A percentile compares a stretch with the other conserved stretches of the same genome.
phyloP scores from a whole-genome alignment of 192 early-diverging fungal species.

The Geranomyces variabilis region DNA sequence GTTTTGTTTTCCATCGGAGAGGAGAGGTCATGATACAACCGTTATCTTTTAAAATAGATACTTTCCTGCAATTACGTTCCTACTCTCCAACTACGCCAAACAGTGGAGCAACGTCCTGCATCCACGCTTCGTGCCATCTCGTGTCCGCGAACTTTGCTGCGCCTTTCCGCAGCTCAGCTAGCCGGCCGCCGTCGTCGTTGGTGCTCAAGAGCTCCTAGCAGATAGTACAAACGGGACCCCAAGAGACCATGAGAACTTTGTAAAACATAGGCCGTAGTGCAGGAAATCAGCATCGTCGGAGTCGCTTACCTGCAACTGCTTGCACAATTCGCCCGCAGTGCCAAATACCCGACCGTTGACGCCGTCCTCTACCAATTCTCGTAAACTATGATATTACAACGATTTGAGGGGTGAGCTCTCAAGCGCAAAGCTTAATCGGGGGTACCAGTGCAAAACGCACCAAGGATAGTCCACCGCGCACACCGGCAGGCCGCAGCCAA shows the following conservation, averaged over 20 bases:
- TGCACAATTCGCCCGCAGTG: conserved; percentile 58
- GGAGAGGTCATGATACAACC: too few relatives aligned
- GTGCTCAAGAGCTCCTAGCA: conserved; percentile 4
- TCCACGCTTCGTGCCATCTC: conserved; percentile 43
- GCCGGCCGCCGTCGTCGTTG: background rate
- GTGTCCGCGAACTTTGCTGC: conserved; percentile 21
- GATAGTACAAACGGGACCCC: background rate
- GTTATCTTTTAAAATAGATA: too few relatives aligned
- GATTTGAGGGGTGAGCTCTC: too few relatives aligned
- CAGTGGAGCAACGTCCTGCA: conserved; percentile 14
- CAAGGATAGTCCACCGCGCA: conserved; percentile 62
- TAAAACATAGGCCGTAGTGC: too few relatives aligned
- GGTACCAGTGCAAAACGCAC: too few relatives aligned
- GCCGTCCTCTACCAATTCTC: conserved; percentile 66
- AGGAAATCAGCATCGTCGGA: too few relatives aligned
- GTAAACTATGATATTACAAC: too few relatives aligned
- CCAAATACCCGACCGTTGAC: conserved; percentile 73
- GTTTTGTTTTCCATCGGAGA: too few relatives aligned
- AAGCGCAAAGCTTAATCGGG: too few relatives aligned
- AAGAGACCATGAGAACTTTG: background rate
- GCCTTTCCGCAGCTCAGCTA: conserved; percentile 22
- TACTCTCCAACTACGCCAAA: too few relatives aligned
- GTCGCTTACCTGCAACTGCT: conserved; percentile 62
- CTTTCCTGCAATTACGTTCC: too few relatives aligned
- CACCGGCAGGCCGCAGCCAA: conserved; percentile 92